phyloP scores from a whole-genome alignment of 495 filamentous ascomycete genomes.

The Trichoderma gamsii region DNA sequence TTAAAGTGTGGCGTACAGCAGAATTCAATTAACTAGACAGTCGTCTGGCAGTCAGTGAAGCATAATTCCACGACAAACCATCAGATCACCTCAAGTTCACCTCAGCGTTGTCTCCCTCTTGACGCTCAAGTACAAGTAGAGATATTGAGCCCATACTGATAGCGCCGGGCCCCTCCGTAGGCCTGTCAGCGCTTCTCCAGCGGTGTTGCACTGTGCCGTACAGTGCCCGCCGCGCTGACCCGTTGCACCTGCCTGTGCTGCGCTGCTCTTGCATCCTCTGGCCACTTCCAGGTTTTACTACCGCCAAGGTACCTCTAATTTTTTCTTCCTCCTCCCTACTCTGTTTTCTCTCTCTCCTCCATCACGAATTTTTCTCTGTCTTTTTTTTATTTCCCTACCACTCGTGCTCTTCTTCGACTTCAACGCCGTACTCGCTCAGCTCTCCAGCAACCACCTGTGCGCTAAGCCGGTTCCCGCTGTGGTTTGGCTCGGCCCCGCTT shows the following conservation, averaged over 20 bases:
- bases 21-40: too few relatives aligned
- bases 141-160: background rate
- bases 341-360: background rate
- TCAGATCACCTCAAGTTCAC: too few relatives aligned
- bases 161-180: background rate
- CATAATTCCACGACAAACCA: too few relatives aligned
- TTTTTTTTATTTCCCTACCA: background rate
- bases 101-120: background rate
- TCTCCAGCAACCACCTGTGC: background rate
- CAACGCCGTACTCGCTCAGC: background rate
- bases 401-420: background rate
- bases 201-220: background rate
- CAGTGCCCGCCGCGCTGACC: background rate
- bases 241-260: constrained; percentile 5
- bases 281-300: background rate
- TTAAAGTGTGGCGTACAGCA: too few relatives aligned
- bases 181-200: background rate
- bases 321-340: background rate
- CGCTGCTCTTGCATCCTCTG: background rate
- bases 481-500: constrained; percentile 13
- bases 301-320: background rate
- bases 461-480: constrained; percentile 9
- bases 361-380: background rate
- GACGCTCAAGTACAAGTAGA: background rate
- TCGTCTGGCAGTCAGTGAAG: too few relatives aligned